Evolutionary conservation across 768 basidiomycete species (phyloP), one percentile per base, ranked within the genome.

Genomic region (Trametes cingulata): DNA sequence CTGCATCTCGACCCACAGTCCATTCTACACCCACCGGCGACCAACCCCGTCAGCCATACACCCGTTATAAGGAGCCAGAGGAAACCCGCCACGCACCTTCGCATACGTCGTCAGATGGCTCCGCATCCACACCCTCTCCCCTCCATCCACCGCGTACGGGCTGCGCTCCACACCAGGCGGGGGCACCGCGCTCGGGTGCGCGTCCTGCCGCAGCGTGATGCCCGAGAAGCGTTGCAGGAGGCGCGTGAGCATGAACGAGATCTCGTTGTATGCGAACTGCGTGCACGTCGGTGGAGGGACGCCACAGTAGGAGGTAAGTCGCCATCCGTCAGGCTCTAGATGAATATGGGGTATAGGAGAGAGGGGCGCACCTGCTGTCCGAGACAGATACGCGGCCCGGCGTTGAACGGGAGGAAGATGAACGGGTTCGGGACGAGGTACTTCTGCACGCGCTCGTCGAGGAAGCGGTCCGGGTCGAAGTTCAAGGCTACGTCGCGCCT

Each of bases 381-480:
- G 54, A 68, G 65, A 46, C 62, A 64, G 51, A 64, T 65, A 14
- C 63, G 50, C 39, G 64, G 65, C 14, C 67, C 68, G 8, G 64
- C 62, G 53, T 62, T 66, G 65, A 68, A 68, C n/a, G 68, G 65
- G 9, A 74, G 57, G 68, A 80, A 80, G 50, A 80, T 80, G 75
- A 80, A 85, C 0, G 85, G 84, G 62, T 85, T 85, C 6, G 79
- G 76, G 0, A 75, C 79, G 60, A 85, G 67, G 62, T 86, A 84
- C 61, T 82, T 85, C 4, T 77, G 74, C 41, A 85, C 52, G 3
- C 86, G 76, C 29, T 82, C 80, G 60, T 89, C 87, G 40, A 89
- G 68, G 77, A 87, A 88, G 1, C 87, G 78, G 60, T 87, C 83
- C 0, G 87, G 87, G 66, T 88, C 87, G 62, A 88, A 90, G 57